Conservation (phyloP, 257 asterid species). For the Thymus mandschuricus region DNA sequence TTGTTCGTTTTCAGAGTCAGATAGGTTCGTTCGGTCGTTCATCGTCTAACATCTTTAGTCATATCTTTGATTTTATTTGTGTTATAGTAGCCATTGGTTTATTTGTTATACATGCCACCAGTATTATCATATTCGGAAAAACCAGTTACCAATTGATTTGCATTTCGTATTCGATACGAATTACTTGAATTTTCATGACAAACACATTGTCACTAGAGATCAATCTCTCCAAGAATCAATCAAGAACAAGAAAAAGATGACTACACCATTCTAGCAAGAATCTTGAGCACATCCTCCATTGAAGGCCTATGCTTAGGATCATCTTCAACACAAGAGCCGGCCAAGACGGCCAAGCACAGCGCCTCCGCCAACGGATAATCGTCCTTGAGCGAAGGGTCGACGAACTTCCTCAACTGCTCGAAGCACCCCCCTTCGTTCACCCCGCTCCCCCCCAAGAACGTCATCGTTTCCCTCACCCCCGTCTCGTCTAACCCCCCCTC, state of each 20-base stretch:
- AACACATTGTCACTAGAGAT: too few species aligned
- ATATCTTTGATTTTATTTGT: too few species aligned
- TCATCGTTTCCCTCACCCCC: conserved; percentile 45
- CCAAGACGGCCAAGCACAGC: conserved; percentile 71
- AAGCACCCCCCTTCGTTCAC: conserved; percentile 66
- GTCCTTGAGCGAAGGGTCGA: conserved; percentile 65
- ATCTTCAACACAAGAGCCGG: conserved; percentile 73
- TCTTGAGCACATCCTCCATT: conserved; percentile 74
- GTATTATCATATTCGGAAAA: too few species aligned
- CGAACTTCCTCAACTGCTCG: conserved; percentile 60
- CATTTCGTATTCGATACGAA: too few species aligned
- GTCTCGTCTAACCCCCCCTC: conserved; percentile 51
- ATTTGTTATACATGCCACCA: not conserved
- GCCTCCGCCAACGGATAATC: conserved; percentile 83
- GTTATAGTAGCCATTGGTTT: not conserved
- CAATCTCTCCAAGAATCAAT: not conserved
- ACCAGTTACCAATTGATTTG: too few species aligned
- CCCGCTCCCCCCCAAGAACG: conserved; percentile 50
- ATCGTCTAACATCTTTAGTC: not conserved
- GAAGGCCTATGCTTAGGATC: conserved; percentile 76
- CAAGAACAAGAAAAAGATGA: not conserved
- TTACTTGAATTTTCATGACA: too few species aligned
- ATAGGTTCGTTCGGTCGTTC: not conserved
- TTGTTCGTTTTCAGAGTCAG: not conserved
- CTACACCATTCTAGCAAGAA: conserved; percentile 76